Percentiles rank a stretch among this genome's conserved stretches.
Conservation (phyloP, 1,284 basidiomycete genomes). For the Cryptococcus depauperatus region DNA sequence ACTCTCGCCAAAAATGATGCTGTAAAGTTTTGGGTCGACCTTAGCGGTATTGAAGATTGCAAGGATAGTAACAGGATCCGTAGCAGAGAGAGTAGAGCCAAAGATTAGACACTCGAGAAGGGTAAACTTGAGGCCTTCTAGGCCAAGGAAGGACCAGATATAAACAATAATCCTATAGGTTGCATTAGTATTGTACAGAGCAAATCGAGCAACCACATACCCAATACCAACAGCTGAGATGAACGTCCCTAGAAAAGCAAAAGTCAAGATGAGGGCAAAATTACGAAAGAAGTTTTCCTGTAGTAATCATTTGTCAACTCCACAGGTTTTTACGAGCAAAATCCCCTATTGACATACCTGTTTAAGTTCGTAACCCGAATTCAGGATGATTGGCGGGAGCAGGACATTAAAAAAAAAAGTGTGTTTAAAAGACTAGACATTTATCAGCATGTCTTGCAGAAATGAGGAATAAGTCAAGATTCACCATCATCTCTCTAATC, state of each 20-base stretch:
- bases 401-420: slow-evolving; percentile 97
- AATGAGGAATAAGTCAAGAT: slow-evolving; percentile 39
- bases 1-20: slow-evolving; percentile 95
- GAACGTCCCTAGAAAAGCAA: slow-evolving; percentile 94
- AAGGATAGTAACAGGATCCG: slow-evolving; percentile 95
- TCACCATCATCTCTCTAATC: slow-evolving; percentile 94
- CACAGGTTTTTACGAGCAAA: not conserved
- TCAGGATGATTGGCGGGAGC: slow-evolving; percentile 94
- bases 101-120: slow-evolving; percentile 91
- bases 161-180: slow-evolving; percentile 71
- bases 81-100: slow-evolving; percentile 92
- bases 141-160: slow-evolving; percentile 83
- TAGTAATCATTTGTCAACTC: slow-evolving; percentile 3
- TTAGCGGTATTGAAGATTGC: slow-evolving; percentile 99
- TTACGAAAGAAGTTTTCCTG: slow-evolving; percentile 97
- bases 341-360: slow-evolving; percentile 54
- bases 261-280: slow-evolving; percentile 92
- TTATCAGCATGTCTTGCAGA: not conserved
- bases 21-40: slow-evolving; percentile 96
- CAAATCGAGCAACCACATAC: slow-evolving; percentile 47
- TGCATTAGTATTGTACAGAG: slow-evolving; percentile 1
- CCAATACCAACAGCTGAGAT: slow-evolving; percentile 94
- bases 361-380: slow-evolving; percentile 95
- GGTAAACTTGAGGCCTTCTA: slow-evolving; percentile 69
- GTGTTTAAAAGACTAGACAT: slow-evolving; percentile 77